Evolutionary conservation across 2,329 filamentous ascomycete species (phyloP).

Genomic region (Cladophialophora yegresii): DNA sequence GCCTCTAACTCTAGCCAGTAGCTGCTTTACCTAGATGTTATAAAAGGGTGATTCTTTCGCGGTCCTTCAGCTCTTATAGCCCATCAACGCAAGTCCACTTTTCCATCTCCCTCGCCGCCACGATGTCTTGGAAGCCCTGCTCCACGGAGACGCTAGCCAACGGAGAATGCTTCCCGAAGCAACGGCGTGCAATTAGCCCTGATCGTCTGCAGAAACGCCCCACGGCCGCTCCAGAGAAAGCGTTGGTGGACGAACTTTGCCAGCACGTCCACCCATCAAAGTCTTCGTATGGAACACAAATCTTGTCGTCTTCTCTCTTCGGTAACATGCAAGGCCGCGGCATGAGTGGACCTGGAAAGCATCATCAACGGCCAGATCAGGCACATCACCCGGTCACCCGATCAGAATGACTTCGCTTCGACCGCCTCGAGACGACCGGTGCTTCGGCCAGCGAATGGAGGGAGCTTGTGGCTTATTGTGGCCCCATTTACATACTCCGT

Average conservation of each 20-base stretch:
- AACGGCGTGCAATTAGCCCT: not conserved
- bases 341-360: not conserved
- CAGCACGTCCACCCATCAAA: not conserved
- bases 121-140: not conserved
- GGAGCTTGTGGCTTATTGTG: not conserved
- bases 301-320: not conserved
- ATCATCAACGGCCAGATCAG: slow-evolving; percentile 4
- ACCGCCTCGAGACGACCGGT: slow-evolving; percentile 1
- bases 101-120: not conserved
- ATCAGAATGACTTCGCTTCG: slow-evolving; percentile 9
- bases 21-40: not conserved
- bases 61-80: not conserved
- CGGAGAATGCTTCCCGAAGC: not conserved
- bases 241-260: not conserved
- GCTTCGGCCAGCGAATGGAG: slow-evolving; percentile 5
- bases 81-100: not conserved
- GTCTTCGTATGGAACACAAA: not conserved
- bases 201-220: not conserved
- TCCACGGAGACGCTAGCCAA: not conserved
- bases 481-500: too few species aligned
- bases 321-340: not conserved
- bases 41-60: not conserved
- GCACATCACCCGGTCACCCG: slow-evolving; percentile 8
- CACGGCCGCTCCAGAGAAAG: not conserved
- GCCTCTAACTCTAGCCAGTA: not conserved